Percentiles rank a stretch among this genome's conserved stretches.
These are phyloP conservation scores for Tuber borchii DNA, from an alignment of 495 filamentous ascomycete species.

Conservation along the genomic window DNA sequence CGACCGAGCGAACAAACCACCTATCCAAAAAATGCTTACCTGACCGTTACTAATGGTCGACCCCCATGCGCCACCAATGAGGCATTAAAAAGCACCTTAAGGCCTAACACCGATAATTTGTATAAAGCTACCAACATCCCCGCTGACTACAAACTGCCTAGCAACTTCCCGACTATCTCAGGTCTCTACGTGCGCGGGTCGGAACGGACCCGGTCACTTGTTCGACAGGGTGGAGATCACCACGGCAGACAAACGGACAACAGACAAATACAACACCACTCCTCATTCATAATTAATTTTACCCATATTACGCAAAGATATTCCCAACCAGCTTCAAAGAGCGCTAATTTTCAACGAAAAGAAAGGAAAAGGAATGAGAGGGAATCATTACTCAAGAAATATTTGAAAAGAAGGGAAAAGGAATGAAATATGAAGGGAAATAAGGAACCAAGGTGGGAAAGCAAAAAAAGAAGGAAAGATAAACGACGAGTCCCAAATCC, in stretches of 20 bases:
- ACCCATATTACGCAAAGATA: not conserved
- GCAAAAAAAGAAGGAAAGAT: not conserved
- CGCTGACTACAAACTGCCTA: not conserved
- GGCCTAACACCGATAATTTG: not conserved
- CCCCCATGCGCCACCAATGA: not conserved
- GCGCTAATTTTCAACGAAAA: not conserved
- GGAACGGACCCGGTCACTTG: not conserved
- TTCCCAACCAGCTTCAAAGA: not conserved
- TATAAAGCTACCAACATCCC: not conserved
- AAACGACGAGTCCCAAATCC: constrained; percentile 1
- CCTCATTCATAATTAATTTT: constrained; percentile 5
- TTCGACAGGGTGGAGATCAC: not conserved
- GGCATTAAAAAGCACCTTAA: constrained; percentile 1
- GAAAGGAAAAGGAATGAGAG: constrained; percentile 10
- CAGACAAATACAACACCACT: not conserved
- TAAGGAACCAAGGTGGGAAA: not conserved
- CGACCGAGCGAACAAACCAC: not conserved
- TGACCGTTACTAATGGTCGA: not conserved
- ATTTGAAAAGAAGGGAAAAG: constrained; percentile 13
- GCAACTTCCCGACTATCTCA: not conserved
- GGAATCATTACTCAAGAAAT: constrained; percentile 10
- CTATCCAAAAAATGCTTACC: not conserved
- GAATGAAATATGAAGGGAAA: constrained; percentile 5
- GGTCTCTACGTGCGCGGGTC: not conserved
- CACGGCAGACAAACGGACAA: not conserved